Percentiles rank a stretch among this genome's conserved stretches.
phyloP scores from a whole-genome alignment of 495 filamentous ascomycete species.

The Daldinia concentrica region DNA sequence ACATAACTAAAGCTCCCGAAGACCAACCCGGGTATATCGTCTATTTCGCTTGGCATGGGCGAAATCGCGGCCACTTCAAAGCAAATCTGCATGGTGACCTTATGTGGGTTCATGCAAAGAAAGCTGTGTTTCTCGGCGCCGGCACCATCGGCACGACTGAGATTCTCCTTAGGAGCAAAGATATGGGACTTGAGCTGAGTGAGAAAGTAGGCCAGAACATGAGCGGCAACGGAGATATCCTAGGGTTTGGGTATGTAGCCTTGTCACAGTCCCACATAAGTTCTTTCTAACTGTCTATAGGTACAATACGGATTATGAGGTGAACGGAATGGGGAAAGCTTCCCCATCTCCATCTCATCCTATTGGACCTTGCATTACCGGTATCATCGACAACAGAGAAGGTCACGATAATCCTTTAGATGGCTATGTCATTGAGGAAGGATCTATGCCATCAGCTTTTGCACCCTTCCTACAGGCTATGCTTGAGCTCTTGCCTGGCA shows the following conservation, averaged over 20 bases:
- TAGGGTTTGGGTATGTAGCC: slow-evolving; percentile 64
- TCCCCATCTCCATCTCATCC: slow-evolving; percentile 59
- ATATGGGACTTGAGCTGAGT: slow-evolving; percentile 67
- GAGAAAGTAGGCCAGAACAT: slow-evolving; percentile 67
- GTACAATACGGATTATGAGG: slow-evolving; percentile 65
- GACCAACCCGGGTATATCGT: slow-evolving; percentile 64
- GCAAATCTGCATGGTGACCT: slow-evolving; percentile 67
- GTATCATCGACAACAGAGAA: slow-evolving; percentile 69
- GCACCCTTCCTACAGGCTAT: slow-evolving; percentile 65
- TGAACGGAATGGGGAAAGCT: slow-evolving; percentile 65
- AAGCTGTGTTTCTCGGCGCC: slow-evolving; percentile 68
- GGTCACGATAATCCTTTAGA: slow-evolving; percentile 64
- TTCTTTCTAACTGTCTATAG: slow-evolving; percentile 44
- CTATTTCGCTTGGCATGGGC: slow-evolving; percentile 72
- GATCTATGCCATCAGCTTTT: slow-evolving; percentile 67
- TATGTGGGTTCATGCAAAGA: slow-evolving; percentile 73
- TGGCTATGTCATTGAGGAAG: slow-evolving; percentile 73
- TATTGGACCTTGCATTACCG: slow-evolving; percentile 71
- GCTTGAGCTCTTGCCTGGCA: slow-evolving; percentile 65
- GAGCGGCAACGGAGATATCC: slow-evolving; percentile 74
- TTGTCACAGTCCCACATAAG: background rate
- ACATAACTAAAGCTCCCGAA: slow-evolving; percentile 64
- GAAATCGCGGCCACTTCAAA: slow-evolving; percentile 65
- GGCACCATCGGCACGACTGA: slow-evolving; percentile 71
- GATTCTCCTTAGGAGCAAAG: slow-evolving; percentile 70